phyloP scores from a whole-genome alignment of 1,284 basidiomycete genomes.

The Ganoderma multipileum region DNA sequence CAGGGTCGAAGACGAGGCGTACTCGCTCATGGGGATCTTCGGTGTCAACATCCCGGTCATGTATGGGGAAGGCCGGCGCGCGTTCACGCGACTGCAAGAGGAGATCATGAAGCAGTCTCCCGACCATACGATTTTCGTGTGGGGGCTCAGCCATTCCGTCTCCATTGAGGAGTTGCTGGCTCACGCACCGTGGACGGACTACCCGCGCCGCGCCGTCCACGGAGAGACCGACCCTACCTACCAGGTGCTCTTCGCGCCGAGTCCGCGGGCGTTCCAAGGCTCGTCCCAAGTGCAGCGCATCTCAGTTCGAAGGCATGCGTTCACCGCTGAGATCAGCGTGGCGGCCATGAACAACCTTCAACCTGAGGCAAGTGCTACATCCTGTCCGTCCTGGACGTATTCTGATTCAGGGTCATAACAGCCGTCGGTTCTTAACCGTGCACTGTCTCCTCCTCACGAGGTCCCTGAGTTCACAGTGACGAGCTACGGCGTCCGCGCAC shows the following conservation, averaged over 20 bases:
- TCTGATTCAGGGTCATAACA: not conserved
- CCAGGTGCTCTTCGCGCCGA: slow-evolving; percentile 10
- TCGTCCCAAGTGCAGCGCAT: slow-evolving; percentile 8
- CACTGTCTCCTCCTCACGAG: slow-evolving; percentile 5
- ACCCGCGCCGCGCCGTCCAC: slow-evolving; percentile 13
- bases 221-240: slow-evolving; percentile 5
- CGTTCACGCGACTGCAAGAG: slow-evolving; percentile 12
- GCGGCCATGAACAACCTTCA: slow-evolving; percentile 5
- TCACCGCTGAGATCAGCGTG: slow-evolving; percentile 15
- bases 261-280: slow-evolving; percentile 6
- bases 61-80: slow-evolving; percentile 15
- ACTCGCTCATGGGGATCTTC: slow-evolving; percentile 19
- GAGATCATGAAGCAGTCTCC: slow-evolving; percentile 20
- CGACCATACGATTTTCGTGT: slow-evolving; percentile 17
- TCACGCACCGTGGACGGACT: slow-evolving; percentile 17
- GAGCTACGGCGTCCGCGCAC: slow-evolving; percentile 17
- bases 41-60: slow-evolving; percentile 15
- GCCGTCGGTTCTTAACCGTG: not conserved
- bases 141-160: slow-evolving; percentile 14
- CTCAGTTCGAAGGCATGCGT: slow-evolving; percentile 5
- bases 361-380: not conserved
- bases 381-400: not conserved
- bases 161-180: slow-evolving; percentile 6
- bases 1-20: slow-evolving; percentile 19
- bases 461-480: slow-evolving; percentile 14